Conservation (phyloP, 345 rosid genomes). For the Moricandia arvensis region DNA sequence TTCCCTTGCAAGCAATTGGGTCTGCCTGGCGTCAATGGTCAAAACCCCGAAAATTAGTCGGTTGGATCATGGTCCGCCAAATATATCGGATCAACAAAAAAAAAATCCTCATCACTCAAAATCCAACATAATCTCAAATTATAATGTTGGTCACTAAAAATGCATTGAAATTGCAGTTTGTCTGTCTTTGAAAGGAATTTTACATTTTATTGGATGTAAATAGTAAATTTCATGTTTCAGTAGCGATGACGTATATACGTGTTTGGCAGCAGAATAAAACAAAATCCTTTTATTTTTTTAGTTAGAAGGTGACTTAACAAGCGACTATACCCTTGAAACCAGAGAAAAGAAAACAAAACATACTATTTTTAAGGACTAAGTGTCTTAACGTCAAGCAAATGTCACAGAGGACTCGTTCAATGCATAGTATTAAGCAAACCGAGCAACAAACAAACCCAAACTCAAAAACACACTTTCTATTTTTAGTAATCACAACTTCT, state of each 20-base stretch:
- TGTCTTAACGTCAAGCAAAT: constrained; percentile 23
- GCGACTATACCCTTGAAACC: neutral
- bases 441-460: neutral
- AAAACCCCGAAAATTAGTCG: too few relatives aligned
- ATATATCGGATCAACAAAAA: too few relatives aligned
- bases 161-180: neutral
- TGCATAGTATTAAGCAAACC: constrained; percentile 8
- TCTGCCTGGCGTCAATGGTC: too few relatives aligned
- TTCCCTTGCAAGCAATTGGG: too few relatives aligned
- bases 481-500: constrained; percentile 17
- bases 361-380: constrained; percentile 23
- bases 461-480: constrained; percentile 27
- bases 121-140: neutral
- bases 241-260: neutral
- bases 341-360: neutral
- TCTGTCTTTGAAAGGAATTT: neutral
- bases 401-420: constrained; percentile 38
- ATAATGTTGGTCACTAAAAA: neutral
- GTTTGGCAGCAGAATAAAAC: neutral
- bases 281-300: neutral
- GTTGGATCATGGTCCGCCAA: too few relatives aligned
- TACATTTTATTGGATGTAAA: neutral
- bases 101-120: too few relatives aligned
- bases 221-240: neutral
- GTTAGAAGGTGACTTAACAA: neutral